These are phyloP conservation scores for Lipomyces sp. DNA, from an alignment of 805 yeast species.

Conservation along the genomic window DNA sequence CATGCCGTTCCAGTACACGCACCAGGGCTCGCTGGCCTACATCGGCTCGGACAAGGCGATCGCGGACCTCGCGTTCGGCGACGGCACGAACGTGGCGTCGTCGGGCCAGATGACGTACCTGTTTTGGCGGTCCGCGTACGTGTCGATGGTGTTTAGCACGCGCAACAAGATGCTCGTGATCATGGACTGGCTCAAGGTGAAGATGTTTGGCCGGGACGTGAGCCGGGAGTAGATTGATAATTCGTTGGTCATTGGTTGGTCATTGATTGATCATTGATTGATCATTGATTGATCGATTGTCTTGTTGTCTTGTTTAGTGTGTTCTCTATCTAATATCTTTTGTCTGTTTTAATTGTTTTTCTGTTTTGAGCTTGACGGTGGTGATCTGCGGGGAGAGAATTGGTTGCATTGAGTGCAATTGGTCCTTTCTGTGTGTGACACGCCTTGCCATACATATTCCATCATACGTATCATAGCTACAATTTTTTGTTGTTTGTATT, in stretches of 20 bases:
- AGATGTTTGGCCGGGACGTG: conserved; percentile 88
- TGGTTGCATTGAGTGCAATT: no score
- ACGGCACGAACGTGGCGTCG: conserved; percentile 71
- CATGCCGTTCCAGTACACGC: conserved; percentile 70
- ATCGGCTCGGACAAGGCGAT: conserved; percentile 89
- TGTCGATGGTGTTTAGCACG: conserved; percentile 85
- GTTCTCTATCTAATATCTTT: neutral
- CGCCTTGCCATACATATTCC: no score
- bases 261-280: no score
- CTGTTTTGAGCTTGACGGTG: neutral
- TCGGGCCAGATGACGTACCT: conserved; percentile 86
- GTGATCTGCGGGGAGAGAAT: no score
- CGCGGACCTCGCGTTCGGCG: conserved; percentile 69
- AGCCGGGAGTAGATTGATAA: conserved; percentile 61
- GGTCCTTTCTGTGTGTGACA: no score
- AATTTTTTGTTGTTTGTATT: no score
- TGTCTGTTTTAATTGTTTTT: neutral
- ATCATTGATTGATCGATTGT: no score
- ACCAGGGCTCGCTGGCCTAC: conserved; percentile 92
- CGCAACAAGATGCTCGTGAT: conserved; percentile 83
- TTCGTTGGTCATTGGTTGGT: no score
- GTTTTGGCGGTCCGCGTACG: conserved; percentile 93
- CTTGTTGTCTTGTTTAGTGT: no score
- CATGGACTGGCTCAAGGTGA: conserved; percentile 85
- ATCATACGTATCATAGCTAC: no score